Evolutionary conservation across 2,329 filamentous ascomycete species (phyloP), one percentile per base, ranked within the genome.

Genomic region (Penicillium rolfsii): DNA sequence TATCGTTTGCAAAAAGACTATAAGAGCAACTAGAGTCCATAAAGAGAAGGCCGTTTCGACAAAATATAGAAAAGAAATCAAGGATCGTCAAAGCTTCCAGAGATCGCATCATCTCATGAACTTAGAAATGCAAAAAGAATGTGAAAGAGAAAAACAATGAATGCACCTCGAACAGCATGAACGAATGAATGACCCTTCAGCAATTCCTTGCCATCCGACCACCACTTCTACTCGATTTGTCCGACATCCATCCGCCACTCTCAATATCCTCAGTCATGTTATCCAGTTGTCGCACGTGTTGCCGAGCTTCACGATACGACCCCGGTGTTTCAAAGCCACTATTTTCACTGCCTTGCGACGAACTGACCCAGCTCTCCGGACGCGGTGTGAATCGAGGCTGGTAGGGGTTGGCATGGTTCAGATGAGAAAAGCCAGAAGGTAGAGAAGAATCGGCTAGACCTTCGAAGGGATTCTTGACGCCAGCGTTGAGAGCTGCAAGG

Each of bases 401-500:
- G 50, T 68, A 65, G 19, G 60, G 53, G 49, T 67, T 67, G 6
- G 64, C 55, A 38, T 54, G 58, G 1, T 58, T 26, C 2, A 59
- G 59, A 7, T 68, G 64, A 12, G 68, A 63, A 26, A 68, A 70
- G 11, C 66, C 62, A 4, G 69, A 58, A 6, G 72, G 64, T 5
- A 67, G 55, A n/a, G 58, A 59, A 28, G 66, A 67, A 2, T 69
- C 69, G 12, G 67, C 64, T 22, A 75, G 54, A 41, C 67, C 64
- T 8, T 73, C 70, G 3, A 72, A 57, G 41, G 71, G 70, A 19
- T 69, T 70, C 45, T 74, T 76, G 33, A 70, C 70, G 6, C 75
- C 75, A 5, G 73, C 73, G 55, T 79, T 75, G 30, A 79, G 64
- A 5, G 77, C 76, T 1, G 77, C 76, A 35, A 78, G 63, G 9